These are phyloP conservation scores for Pancytospora philotis DNA, from an alignment of 371 early-diverging fungal genomes.

Conservation along the genomic window DNA sequence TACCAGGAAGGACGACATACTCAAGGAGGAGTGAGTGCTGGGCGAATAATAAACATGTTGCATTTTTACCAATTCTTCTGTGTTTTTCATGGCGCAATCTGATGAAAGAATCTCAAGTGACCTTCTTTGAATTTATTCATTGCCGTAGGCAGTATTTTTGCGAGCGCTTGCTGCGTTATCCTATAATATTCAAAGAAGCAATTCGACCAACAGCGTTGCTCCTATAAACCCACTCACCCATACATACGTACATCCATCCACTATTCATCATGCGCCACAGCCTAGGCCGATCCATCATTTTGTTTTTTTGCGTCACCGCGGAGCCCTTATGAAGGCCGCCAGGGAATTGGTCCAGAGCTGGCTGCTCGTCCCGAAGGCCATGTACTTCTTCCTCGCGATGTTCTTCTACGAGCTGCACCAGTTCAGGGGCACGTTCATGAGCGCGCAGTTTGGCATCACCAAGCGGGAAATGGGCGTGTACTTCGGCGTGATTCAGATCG, in stretches of 20 bases:
- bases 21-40: conserved; percentile 8
- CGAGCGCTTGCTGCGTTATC: too few relatives aligned
- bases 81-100: too few relatives aligned
- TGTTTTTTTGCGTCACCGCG: too few relatives aligned
- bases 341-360: conserved; percentile 16
- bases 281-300: neutral
- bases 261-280: neutral
- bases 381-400: conserved; percentile 54
- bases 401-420: conserved; percentile 57
- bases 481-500: conserved; percentile 32
- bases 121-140: too few relatives aligned
- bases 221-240: neutral
- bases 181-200: neutral
- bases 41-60: too few relatives aligned
- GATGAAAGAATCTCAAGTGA: too few relatives aligned
- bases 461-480: conserved; percentile 20
- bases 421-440: conserved; percentile 52
- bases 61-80: too few relatives aligned
- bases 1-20: conserved; percentile 31
- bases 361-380: conserved; percentile 52
- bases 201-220: neutral
- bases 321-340: neutral
- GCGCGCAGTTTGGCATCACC: conserved; percentile 25
- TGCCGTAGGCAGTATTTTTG: too few relatives aligned
- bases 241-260: neutral